Evolutionary conservation across 257 asterid genomes (phyloP), one percentile per base, ranked within the genome.

Genomic region (Asclepias syriaca): DNA sequence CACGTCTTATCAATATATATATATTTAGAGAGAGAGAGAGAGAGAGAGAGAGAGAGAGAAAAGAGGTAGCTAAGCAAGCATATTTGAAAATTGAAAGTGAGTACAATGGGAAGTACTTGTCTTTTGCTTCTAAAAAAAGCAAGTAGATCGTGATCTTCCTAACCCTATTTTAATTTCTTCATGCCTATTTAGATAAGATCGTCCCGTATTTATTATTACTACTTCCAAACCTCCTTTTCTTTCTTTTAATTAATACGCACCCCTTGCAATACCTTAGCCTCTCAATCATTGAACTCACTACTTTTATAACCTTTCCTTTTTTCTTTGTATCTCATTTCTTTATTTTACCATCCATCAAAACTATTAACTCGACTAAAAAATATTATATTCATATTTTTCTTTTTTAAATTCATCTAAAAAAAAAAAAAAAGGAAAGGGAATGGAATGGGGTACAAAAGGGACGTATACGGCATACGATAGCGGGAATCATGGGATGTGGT

Each of bases 401-500:
- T 29, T 29, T 29, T 29, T 29, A 29, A 29, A 1, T 29, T 29
- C 34, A 29, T 29, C 34, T 29, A 29, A 34, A 34, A 34, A 34
- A 34, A 34, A 34, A 0, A 34, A 34, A 34, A 34, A 40, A 5
- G 9, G 8, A 5, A 5, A 50, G 6, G 6, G 65, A 34, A 34
- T 2, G 11, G 58, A 29, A 29, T 29, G 9, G 46, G 58, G 73
- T 57, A 74, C 63, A 37, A 61, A 9, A 50, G 24, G 67, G 68
- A 70, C 18, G 60, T 34, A 74, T 56, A 67, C 53, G 69, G 78
- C 68, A 57, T 67, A 74, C 78, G 79, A 72, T 74, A 59, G 87
- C 79, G 87, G 80, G 88, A 80, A 78, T 74, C 83, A 66, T 74
- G 91, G 85, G 85, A 57, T 71, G 77, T 4, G 70, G 78, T 61